Percentiles rank a stretch among this genome's conserved stretches.
phyloP scores from a whole-genome alignment of 1,139 yeast species.

The Nakaseomyces uthaithaninus region DNA sequence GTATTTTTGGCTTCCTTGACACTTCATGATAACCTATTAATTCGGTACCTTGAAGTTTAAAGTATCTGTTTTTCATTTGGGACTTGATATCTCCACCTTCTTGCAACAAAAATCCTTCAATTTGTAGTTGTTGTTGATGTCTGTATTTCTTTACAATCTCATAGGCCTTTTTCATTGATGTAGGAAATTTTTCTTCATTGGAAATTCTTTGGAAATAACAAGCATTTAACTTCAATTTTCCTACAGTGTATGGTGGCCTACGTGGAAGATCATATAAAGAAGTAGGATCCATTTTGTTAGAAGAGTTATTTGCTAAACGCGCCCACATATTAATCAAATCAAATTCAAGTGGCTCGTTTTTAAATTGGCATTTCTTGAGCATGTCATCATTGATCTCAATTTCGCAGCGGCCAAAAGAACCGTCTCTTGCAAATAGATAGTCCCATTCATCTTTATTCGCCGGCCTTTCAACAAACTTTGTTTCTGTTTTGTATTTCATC shows the following conservation, averaged over 20 bases:
- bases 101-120: slow-evolving; percentile 61
- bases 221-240: slow-evolving; percentile 62
- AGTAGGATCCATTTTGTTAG: slow-evolving; percentile 27
- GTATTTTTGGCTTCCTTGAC: slow-evolving; percentile 55
- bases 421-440: slow-evolving; percentile 63
- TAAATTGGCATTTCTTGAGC: slow-evolving; percentile 14
- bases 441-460: slow-evolving; percentile 48
- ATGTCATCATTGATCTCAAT: slow-evolving; percentile 47
- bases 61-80: slow-evolving; percentile 53
- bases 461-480: slow-evolving; percentile 46
- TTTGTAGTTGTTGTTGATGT: slow-evolving; percentile 33
- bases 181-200: slow-evolving; percentile 52
- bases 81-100: slow-evolving; percentile 64
- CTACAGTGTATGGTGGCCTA: slow-evolving; percentile 54
- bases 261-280: slow-evolving; percentile 20
- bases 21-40: slow-evolving; percentile 58
- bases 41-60: slow-evolving; percentile 50
- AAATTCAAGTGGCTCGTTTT: slow-evolving; percentile 39
- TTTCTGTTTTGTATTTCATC: slow-evolving; percentile 33
- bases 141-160: slow-evolving; percentile 43
- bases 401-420: slow-evolving; percentile 76
- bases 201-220: slow-evolving; percentile 59
- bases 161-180: slow-evolving; percentile 52
- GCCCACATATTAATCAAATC: slow-evolving; percentile 83
- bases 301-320: slow-evolving; percentile 31